phyloP scores from a whole-genome alignment of 176 grass and related monocot species.

The Chloris gayana region DNA sequence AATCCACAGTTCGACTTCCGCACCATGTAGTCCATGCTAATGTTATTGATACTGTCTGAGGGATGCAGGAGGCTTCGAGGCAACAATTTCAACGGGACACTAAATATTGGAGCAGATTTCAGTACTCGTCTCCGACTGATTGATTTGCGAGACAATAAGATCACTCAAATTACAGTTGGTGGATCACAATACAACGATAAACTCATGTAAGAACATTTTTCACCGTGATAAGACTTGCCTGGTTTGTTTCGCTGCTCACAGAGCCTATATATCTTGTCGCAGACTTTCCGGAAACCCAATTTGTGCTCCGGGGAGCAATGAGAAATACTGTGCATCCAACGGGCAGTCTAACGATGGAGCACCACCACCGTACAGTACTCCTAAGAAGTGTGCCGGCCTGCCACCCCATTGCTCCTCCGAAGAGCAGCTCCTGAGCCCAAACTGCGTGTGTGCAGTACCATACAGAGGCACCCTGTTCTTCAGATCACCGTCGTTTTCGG shows the following conservation, averaged over 20 bases:
- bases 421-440: constrained; percentile 57
- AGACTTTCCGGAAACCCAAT: constrained; percentile 77
- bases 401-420: constrained; percentile 39
- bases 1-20: neutral
- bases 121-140: constrained; percentile 59
- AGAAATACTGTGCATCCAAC: constrained; percentile 46
- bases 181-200: constrained; percentile 43
- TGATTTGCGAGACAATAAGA: constrained; percentile 69
- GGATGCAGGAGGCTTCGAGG: constrained; percentile 59
- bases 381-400: constrained; percentile 31
- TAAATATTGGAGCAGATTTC: constrained; percentile 53
- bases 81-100: constrained; percentile 74
- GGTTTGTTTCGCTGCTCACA: neutral
- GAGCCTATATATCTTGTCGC: neutral
- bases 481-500: constrained; percentile 76
- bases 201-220: constrained; percentile 58
- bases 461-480: constrained; percentile 76
- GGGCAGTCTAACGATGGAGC: constrained; percentile 25
- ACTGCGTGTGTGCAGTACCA: constrained; percentile 64
- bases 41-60: neutral
- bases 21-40: neutral
- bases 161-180: constrained; percentile 26
- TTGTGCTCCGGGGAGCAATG: constrained; percentile 34
- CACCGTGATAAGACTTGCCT: neutral
- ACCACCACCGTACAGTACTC: constrained; percentile 47